Conservation (phyloP, 306 rosid genomes). For the Casuarina glauca region DNA sequence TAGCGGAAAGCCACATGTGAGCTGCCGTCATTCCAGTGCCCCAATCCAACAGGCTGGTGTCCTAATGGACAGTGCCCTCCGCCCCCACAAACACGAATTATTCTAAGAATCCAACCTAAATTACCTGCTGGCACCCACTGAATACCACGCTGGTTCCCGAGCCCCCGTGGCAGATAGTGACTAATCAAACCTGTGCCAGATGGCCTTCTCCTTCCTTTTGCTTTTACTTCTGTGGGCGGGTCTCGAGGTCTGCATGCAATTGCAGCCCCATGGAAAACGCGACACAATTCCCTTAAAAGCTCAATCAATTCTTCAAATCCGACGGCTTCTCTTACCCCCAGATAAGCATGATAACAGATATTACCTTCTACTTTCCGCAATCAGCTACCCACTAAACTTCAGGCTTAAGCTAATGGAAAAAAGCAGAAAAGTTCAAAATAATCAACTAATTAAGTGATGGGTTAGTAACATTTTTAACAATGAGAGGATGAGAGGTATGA, state of each 20-base stretch:
- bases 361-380: too few relatives aligned
- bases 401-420: too few relatives aligned
- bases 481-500: too few relatives aligned
- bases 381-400: too few relatives aligned
- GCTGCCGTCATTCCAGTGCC: conserved; percentile 23
- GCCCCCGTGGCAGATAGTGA: conserved; percentile 42
- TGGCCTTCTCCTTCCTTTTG: conserved; percentile 13
- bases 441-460: too few relatives aligned
- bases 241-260: not conserved
- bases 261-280: not conserved
- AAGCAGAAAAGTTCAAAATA: too few relatives aligned
- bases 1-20: conserved; percentile 17
- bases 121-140: conserved; percentile 37
- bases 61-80: not conserved
- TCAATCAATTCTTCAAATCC: too few relatives aligned
- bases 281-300: too few relatives aligned
- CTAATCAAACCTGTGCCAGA: conserved; percentile 34
- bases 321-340: too few relatives aligned
- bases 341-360: too few relatives aligned
- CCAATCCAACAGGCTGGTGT: conserved; percentile 10
- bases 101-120: not conserved
- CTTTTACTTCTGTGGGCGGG: not conserved
- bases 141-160: conserved; percentile 37
- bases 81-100: not conserved
- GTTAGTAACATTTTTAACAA: too few relatives aligned